These are phyloP conservation scores for Sugiyamaella grinbergsii DNA, from an alignment of 1,139 yeast species.

Conservation along the genomic window DNA sequence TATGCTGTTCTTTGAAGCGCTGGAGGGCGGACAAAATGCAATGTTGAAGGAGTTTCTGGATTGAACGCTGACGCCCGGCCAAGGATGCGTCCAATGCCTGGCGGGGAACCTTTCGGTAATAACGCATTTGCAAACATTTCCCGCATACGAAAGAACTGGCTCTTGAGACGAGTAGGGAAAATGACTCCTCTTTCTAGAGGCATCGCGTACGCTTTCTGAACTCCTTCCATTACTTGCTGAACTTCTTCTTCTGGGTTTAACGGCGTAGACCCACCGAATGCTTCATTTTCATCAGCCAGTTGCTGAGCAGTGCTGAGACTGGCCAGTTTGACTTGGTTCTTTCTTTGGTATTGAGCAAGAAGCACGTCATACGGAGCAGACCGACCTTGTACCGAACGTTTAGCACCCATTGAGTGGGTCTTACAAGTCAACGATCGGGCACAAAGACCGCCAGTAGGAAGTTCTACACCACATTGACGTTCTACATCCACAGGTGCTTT, in stretches of 20 bases:
- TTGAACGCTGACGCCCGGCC: conserved; percentile 43
- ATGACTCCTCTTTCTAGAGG: conserved; percentile 80
- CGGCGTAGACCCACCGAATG: conserved; percentile 35
- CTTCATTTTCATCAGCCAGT: conserved; percentile 42
- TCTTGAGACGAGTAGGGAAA: conserved; percentile 69
- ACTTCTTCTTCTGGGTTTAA: conserved; percentile 86
- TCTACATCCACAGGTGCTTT: conserved; percentile 94
- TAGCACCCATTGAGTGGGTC: conserved; percentile 97
- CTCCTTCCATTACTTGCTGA: conserved; percentile 90
- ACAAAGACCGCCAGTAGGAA: conserved; percentile 91
- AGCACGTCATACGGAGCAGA: conserved; percentile 89
- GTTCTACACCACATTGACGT: conserved; percentile 92
- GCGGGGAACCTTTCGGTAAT: conserved; percentile 32
- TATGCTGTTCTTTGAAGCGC: conserved; percentile 41
- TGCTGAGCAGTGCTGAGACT: conserved; percentile 40
- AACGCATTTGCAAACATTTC: conserved; percentile 46
- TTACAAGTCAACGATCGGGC: conserved; percentile 95
- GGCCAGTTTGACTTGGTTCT: conserved; percentile 81
- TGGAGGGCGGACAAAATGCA: conserved; percentile 40
- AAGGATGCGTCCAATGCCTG: conserved; percentile 38
- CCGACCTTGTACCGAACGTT: conserved; percentile 89
- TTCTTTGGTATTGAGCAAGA: conserved; percentile 85
- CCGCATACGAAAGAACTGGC: conserved; percentile 75
- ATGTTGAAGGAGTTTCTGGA: conserved; percentile 37
- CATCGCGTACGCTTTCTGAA: conserved; percentile 71